Evolutionary conservation across 2,329 filamentous ascomycete genomes (phyloP), one percentile per base, ranked within the genome.

Genomic region (Diaporthe longicolla): DNA sequence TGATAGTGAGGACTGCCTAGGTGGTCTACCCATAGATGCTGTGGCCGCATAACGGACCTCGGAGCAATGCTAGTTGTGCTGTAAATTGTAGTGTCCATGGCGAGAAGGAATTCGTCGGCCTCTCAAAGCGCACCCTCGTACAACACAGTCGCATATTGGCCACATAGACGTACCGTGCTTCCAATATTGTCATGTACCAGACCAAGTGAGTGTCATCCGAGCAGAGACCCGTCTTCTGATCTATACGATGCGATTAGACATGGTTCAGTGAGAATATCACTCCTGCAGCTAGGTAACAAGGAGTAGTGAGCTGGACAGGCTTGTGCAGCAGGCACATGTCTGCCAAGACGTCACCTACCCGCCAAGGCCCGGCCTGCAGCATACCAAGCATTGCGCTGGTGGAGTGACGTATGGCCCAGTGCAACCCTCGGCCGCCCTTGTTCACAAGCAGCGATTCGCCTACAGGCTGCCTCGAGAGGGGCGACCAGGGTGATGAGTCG

Each of bases 321-420:
- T 59, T 59, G n/a, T 59, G 57, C 57, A 43, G 21, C 37, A 43
- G n/a, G 52, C 35, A 48, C 66, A 58, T 58, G 26, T 40, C 37
- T 70, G 66, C 66, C 66, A 70, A 70, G 68, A 58, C 26, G 66
- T 70, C 17, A 58, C 37, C 7, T 35, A 1, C 11, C 21, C 15
- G 61, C 45, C 32, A 66, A 50, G 61, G 61, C 32, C 61, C 32
- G 37, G 45, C 43, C 61, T 29, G 29, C 29, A 50, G 43, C 52
- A 55, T 24, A 58, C 68, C 68, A 70, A 29, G 37, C 54, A 50
- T 50, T 58, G 21, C 15, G n/a, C 21, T 19, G 40, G 54, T 50
- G 63, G 63, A 24, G 24, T 71, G 69, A 71, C 69, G 69, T 71
- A 71, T 48, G 29, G 63, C 7, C 45, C 15, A 26, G 26, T 58